Conservation (phyloP, 805 yeast genomes). For the Candida oleophila region DNA sequence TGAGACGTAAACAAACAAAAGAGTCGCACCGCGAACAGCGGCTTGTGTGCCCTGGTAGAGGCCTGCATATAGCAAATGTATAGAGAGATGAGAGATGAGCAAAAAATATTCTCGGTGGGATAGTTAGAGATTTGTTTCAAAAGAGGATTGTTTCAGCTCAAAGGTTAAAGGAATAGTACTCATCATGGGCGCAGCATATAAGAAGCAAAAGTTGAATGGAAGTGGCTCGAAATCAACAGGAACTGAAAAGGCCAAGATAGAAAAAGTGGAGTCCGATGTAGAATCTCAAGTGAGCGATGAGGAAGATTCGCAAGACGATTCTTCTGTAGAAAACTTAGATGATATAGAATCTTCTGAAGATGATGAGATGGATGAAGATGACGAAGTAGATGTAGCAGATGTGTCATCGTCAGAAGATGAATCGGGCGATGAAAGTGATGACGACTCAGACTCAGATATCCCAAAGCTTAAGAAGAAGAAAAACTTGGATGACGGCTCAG, state of each 20-base stretch:
- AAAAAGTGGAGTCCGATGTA: conserved; percentile 14
- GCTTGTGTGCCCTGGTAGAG: too few species aligned
- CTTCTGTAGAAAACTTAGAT: conserved; percentile 3
- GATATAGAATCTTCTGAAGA: conserved; percentile 8
- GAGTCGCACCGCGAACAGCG: background rate
- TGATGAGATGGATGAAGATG: conserved; percentile 6
- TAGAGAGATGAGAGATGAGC: background rate
- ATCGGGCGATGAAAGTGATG: conserved; percentile 14
- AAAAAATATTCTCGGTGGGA: background rate
- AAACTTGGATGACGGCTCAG: conserved; percentile 67
- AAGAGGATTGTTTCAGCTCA: too few species aligned
- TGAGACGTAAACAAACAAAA: conserved; percentile 1
- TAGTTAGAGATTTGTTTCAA: too few species aligned
- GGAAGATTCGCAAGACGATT: conserved; percentile 13
- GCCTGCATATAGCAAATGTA: background rate
- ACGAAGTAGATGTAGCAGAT: conserved; percentile 7
- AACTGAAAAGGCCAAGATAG: conserved; percentile 13
- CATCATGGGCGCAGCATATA: conserved; percentile 19
- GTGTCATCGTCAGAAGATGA: conserved; percentile 14
- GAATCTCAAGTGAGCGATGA: conserved; percentile 11
- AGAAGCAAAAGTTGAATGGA: conserved; percentile 20
- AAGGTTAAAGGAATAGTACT: background rate
- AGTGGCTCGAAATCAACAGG: conserved; percentile 8
- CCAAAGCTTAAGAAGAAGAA: conserved; percentile 56
- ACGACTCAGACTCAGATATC: conserved; percentile 31